Conservation (phyloP, 1,139 yeast species). For the Saccharomyces pastorianus region DNA sequence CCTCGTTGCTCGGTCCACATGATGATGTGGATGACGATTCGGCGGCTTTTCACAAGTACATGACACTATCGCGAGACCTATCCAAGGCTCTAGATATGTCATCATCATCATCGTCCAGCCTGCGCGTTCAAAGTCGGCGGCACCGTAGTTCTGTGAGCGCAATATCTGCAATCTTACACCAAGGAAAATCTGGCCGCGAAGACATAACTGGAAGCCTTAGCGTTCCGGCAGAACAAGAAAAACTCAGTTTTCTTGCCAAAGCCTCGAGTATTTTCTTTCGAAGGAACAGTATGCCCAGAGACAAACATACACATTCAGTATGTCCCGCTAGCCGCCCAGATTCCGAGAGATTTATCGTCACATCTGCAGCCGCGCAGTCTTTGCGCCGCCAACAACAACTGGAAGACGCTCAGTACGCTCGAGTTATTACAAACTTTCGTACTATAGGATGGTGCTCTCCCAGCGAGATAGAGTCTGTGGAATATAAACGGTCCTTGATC, state of each 20-base stretch:
- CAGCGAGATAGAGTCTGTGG: slow-evolving; percentile 12
- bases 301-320: neutral
- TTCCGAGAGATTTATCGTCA: neutral
- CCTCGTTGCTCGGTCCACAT: neutral
- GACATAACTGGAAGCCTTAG: neutral
- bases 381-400: neutral
- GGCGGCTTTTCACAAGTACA: neutral
- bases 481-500: slow-evolving; percentile 14
- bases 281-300: neutral
- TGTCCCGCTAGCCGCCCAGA: neutral
- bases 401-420: neutral
- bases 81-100: slow-evolving; percentile 3
- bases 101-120: neutral
- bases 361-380: neutral
- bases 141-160: neutral
- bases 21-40: neutral
- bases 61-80: neutral
- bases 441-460: slow-evolving; percentile 13
- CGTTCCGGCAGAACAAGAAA: neutral
- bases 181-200: neutral
- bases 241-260: neutral
- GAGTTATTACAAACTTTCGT: neutral
- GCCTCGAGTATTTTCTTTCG: neutral
- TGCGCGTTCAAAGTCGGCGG: neutral
- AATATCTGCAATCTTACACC: neutral